phyloP scores from a whole-genome alignment of 331 rosid species.

The Malus hybrid region DNA sequence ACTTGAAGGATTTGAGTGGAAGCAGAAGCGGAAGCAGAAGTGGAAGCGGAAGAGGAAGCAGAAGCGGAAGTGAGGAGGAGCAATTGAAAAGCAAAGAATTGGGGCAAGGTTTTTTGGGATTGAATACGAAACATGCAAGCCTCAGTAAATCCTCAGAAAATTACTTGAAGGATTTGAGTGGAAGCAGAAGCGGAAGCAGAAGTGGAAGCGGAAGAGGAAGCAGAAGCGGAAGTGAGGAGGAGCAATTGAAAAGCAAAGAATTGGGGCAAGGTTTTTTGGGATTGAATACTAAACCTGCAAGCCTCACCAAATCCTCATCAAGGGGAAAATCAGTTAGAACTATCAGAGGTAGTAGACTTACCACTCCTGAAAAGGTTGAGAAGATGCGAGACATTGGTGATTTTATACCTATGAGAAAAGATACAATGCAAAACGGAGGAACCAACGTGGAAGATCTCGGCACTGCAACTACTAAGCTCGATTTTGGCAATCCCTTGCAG shows the following conservation, averaged over 20 bases:
- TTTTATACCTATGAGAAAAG: slow-evolving; percentile 30
- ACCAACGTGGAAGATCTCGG: slow-evolving; percentile 4
- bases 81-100: slow-evolving; percentile 21
- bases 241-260: slow-evolving; percentile 23
- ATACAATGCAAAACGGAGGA: slow-evolving; percentile 31
- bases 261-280: slow-evolving; percentile 16
- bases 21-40: no score
- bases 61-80: slow-evolving; percentile 12
- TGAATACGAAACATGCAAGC: slow-evolving; percentile 27
- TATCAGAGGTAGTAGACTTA: slow-evolving; percentile 39
- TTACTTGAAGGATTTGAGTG: no score
- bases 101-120: slow-evolving; percentile 4
- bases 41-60: no score
- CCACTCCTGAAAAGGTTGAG: slow-evolving; percentile 30
- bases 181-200: no score
- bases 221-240: slow-evolving; percentile 11
- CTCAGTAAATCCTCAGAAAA: slow-evolving; percentile 20
- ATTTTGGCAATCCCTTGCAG: slow-evolving; percentile 16
- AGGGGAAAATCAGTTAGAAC: slow-evolving; percentile 89
- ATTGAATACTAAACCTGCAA: slow-evolving; percentile 26
- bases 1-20: no score
- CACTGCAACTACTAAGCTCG: slow-evolving; percentile 23
- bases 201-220: no score
- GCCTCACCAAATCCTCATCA: slow-evolving; percentile 28
- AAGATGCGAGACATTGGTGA: slow-evolving; percentile 28